Conservation (phyloP, 225 moss, liverwort and hornwort species). For the Neckera pumila region DNA sequence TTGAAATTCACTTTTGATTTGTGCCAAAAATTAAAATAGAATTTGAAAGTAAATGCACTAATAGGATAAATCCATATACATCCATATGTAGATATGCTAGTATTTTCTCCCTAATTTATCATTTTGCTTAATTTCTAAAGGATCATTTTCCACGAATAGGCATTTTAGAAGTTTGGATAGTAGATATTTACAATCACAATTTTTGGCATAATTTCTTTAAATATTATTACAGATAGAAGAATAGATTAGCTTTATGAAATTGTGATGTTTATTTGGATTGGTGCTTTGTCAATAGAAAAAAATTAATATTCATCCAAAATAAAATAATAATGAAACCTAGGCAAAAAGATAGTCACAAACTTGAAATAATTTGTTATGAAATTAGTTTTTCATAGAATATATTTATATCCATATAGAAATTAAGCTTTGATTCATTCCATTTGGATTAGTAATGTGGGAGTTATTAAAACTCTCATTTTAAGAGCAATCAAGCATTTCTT, state of each 20-base stretch:
- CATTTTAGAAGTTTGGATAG: not conserved
- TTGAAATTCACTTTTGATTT: not conserved
- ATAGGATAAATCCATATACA: not conserved
- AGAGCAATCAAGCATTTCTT: not conserved
- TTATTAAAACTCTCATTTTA: not conserved
- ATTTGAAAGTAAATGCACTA: not conserved
- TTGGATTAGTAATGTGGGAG: not conserved
- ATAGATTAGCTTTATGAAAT: not conserved
- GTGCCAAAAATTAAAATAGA: too few species aligned
- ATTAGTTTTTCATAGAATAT: not conserved
- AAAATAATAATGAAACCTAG: not conserved
- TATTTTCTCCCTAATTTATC: not conserved
- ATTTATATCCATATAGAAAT: not conserved
- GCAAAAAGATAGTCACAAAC: not conserved
- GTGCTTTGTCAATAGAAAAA: not conserved
- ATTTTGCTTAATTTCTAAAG: not conserved
- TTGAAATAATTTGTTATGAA: not conserved
- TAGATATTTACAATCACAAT: not conserved
- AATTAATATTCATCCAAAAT: too few species aligned
- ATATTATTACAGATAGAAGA: not conserved
- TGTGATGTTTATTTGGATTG: not conserved
- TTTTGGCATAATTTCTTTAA: not conserved
- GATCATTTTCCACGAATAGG: not conserved
- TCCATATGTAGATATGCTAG: fast-evolving
- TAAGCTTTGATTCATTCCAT: not conserved